Base-by-base conservation (phyloP, 306 rosid genomes). In the Canavalia ensiformis region DNA sequence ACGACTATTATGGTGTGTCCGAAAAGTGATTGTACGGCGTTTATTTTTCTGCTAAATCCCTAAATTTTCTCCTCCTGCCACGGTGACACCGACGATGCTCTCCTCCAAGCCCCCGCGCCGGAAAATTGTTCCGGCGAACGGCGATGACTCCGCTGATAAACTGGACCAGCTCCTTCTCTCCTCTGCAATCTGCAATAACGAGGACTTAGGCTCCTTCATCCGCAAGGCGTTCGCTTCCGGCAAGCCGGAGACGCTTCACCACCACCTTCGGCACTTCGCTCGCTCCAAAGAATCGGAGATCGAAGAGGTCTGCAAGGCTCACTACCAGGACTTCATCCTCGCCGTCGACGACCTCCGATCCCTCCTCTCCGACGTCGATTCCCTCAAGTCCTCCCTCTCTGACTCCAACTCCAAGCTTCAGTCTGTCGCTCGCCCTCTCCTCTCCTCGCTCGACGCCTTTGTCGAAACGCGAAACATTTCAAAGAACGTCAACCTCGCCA, bases 281-380 rank as follows among this genome's bases (percentile, higher is more conserved):
- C 97, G 97, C 45, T 86, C 94, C 69, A 96, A 96, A 74, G 99
- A 96, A 76, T 91, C 97, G 0, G 97, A 96, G 90, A 96, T 96
- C 89, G 99, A 96, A 75, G 99, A 96, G 54, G 99, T 95, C 25
- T 95, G 99, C 85, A 93, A 92, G 56, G 99, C 97, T 9, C 99
- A 95, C 94, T 95, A 95, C 85, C 99, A 93, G 79, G 99, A 95
- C 84, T 95, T 95, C 90, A 95, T 95, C 84, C 92, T 93, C 33
- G 99, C 99, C 60, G 99, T 95, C 54, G 99, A 95, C 25, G 99
- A 95, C 80, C 99, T 95, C 77, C 97, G 95, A 91, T 95, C 99
- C 1, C 99, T 95, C 6, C 91, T 95, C 54, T 93, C 98, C 54
- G 99, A 95, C 66, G 99, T 95, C 59, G 99, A 95, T 8, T 90